Percentiles rank a stretch among this genome's conserved stretches.
Conservation (phyloP, 2,329 filamentous ascomycete species). For the Colletotrichum salicis region DNA sequence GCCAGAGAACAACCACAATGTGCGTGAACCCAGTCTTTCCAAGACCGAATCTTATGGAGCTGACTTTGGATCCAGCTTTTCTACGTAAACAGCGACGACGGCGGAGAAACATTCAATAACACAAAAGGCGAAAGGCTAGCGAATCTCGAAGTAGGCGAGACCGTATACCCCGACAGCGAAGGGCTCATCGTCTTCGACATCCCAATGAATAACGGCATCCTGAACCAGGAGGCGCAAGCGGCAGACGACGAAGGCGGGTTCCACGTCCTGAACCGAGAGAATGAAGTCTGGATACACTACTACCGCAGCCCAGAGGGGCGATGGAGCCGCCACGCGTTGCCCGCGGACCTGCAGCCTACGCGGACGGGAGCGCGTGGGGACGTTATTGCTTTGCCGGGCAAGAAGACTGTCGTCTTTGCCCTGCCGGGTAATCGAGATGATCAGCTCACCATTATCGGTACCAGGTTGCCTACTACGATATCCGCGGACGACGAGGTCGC, state of each 20-base stretch:
- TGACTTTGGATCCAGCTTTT: constrained; percentile 1
- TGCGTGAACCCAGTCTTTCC: neutral
- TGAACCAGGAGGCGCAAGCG: constrained; percentile 33
- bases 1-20: constrained; percentile 30
- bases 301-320: constrained; percentile 12
- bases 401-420: constrained; percentile 18
- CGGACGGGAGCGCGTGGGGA: constrained; percentile 27
- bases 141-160: constrained; percentile 28
- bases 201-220: constrained; percentile 27
- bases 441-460: constrained; percentile 20
- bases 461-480: neutral
- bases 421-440: constrained; percentile 28
- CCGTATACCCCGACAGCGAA: constrained; percentile 26
- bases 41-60: neutral
- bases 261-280: constrained; percentile 30
- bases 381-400: constrained; percentile 17
- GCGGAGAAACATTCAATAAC: constrained; percentile 15
- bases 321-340: constrained; percentile 25
- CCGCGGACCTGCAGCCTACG: constrained; percentile 15
- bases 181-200: constrained; percentile 31
- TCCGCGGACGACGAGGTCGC: neutral
- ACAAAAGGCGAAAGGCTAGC: constrained; percentile 20
- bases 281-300: constrained; percentile 33
- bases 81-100: constrained; percentile 31
- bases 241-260: constrained; percentile 27